Conservation (phyloP, 169 alveolate species). For the Fabrea salina region DNA sequence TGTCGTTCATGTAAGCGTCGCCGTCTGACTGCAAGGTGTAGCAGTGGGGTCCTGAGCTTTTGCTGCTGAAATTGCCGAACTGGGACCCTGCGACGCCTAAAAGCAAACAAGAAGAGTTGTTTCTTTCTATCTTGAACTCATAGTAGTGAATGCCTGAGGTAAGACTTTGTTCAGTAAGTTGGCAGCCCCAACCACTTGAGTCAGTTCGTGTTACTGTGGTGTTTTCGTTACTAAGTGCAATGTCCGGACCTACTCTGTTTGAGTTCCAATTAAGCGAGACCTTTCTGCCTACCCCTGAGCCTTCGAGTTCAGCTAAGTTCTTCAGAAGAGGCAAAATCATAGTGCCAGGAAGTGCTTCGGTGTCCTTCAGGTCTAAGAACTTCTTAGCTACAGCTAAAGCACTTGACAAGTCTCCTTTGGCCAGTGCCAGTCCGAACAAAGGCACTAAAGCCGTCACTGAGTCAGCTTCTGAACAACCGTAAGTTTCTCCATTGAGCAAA, state of each 20-base stretch:
- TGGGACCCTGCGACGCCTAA: slow-evolving; percentile 23
- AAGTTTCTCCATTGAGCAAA: not conserved
- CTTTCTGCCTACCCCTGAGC: not conserved
- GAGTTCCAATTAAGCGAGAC: slow-evolving; percentile 24
- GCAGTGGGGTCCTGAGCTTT: slow-evolving; percentile 32
- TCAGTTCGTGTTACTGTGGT: slow-evolving; percentile 27
- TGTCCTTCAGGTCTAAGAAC: not conserved
- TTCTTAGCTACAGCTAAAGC: slow-evolving; percentile 16
- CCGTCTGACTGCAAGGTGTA: slow-evolving; percentile 30
- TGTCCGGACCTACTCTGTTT: slow-evolving; percentile 31
- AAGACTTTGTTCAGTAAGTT: slow-evolving; percentile 5
- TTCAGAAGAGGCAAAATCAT: slow-evolving; percentile 3
- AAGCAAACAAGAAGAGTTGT: slow-evolving; percentile 19
- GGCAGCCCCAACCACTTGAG: slow-evolving; percentile 33
- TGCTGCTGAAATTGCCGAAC: slow-evolving; percentile 5
- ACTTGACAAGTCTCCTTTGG: slow-evolving; percentile 12
- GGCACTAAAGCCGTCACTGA: slow-evolving; percentile 5
- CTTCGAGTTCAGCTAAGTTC: slow-evolving; percentile 12
- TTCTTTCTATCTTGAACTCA: slow-evolving; percentile 26
- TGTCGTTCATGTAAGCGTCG: slow-evolving; percentile 33
- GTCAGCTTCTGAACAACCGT: not conserved
- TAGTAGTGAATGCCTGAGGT: slow-evolving; percentile 26
- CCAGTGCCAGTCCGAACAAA: slow-evolving; percentile 24
- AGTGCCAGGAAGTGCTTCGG: not conserved
- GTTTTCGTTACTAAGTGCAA: slow-evolving; percentile 19